phyloP scores from a whole-genome alignment of 163 green algal genomes.

The Volvox carteri region DNA sequence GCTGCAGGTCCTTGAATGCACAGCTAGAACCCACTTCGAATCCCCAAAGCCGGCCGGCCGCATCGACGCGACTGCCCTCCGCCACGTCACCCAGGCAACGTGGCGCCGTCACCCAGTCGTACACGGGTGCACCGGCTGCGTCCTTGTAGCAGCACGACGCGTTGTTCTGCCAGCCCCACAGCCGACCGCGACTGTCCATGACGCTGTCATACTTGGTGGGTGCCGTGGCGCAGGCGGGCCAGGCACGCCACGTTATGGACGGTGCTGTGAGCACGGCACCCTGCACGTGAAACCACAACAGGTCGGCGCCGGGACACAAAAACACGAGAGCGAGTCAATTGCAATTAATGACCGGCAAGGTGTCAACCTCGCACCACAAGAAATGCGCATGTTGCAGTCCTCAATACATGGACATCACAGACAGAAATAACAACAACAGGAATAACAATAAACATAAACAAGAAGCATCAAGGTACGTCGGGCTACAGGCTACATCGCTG shows the following conservation, averaged over 20 bases:
- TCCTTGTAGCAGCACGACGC: slow-evolving; percentile 34
- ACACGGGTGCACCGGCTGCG: background rate
- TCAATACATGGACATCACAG: too few species aligned
- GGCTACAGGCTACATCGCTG: too few species aligned
- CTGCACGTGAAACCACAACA: too few species aligned
- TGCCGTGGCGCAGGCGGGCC: background rate
- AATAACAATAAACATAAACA: too few species aligned
- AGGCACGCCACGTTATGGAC: slow-evolving; percentile 39
- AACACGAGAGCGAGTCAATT: too few species aligned
- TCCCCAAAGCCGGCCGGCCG: slow-evolving; percentile 1
- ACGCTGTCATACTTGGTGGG: slow-evolving; percentile 7
- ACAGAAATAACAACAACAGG: too few species aligned
- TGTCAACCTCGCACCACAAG: too few species aligned
- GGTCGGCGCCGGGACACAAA: too few species aligned
- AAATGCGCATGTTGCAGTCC: too few species aligned
- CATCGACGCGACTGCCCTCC: slow-evolving; percentile 25
- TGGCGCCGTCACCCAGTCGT: slow-evolving; percentile 48
- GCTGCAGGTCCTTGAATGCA: slow-evolving; percentile 49
- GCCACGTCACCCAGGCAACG: slow-evolving; percentile 39
- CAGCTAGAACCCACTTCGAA: slow-evolving; percentile 29
- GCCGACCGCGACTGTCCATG: slow-evolving; percentile 27
- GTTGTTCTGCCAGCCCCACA: slow-evolving; percentile 44
- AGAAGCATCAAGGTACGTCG: too few species aligned
- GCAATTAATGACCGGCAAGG: too few species aligned
- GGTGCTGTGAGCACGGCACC: slow-evolving; percentile 44